phyloP scores from a whole-genome alignment of 352 stramenopile species.

The Globisporangium solare region DNA sequence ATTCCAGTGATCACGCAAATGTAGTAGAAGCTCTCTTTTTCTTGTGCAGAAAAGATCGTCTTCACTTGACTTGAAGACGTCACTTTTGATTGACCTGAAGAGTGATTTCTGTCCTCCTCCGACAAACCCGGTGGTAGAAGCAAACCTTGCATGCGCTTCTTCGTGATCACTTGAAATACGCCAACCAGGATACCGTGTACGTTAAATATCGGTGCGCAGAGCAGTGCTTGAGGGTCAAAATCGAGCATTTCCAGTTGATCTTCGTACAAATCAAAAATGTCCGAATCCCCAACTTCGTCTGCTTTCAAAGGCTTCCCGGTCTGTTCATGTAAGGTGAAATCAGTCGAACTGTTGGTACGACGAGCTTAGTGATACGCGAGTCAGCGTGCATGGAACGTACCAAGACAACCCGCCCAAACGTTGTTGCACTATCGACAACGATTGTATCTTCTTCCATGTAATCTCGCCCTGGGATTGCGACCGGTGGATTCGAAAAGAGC shows the following conservation, averaged over 20 bases:
- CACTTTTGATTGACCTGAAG: neutral
- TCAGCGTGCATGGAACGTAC: slow-evolving; percentile 15
- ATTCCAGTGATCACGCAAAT: slow-evolving; percentile 37
- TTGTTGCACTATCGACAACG: slow-evolving; percentile 53
- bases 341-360: neutral
- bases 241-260: slow-evolving; percentile 62
- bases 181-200: slow-evolving; percentile 55
- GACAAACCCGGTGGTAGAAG: neutral
- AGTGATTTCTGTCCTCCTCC: neutral
- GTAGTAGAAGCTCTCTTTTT: slow-evolving; percentile 35
- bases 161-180: slow-evolving; percentile 59
- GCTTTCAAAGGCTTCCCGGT: slow-evolving; percentile 52
- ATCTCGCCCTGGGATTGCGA: slow-evolving; percentile 35
- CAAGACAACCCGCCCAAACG: slow-evolving; percentile 64
- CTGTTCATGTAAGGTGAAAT: slow-evolving; percentile 15
- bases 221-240: slow-evolving; percentile 50
- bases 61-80: slow-evolving; percentile 11
- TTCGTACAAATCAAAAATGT: slow-evolving; percentile 59
- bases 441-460: slow-evolving; percentile 57
- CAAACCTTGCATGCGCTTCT: slow-evolving; percentile 20
- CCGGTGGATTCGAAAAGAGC: slow-evolving; percentile 56
- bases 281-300: slow-evolving; percentile 41
- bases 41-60: slow-evolving; percentile 21
- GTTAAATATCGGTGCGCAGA: slow-evolving; percentile 60
- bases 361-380: neutral